These are phyloP conservation scores for Phialophora expanda DNA, from an alignment of 2,329 filamentous ascomycete genomes.

Conservation along the genomic window DNA sequence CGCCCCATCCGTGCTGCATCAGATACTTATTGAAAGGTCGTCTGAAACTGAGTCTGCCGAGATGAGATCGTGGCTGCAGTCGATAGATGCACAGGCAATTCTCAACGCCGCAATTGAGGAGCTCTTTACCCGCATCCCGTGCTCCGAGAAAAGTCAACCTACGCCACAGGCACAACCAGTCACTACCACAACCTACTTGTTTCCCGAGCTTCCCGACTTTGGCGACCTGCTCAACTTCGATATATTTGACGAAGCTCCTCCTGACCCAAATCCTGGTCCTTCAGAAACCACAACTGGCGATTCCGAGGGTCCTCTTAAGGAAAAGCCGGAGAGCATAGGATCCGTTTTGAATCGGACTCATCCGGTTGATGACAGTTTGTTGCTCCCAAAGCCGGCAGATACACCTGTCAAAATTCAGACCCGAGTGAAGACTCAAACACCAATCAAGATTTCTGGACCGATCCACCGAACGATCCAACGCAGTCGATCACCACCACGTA, in stretches of 20 bases:
- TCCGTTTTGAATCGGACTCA: constrained; percentile 9
- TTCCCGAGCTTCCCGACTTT: constrained; percentile 13
- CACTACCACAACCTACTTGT: constrained; percentile 4
- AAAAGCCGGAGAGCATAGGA: constrained; percentile 10
- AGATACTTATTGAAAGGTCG: constrained; percentile 12
- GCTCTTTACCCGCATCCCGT: constrained; percentile 9
- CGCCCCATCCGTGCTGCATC: constrained; percentile 8
- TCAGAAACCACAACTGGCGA: constrained; percentile 2
- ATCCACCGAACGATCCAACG: constrained; percentile 10
- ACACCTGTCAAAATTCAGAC: background rate
- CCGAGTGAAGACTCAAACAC: background rate
- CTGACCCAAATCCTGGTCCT: background rate
- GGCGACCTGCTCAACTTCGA: constrained; percentile 13
- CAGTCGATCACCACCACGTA: constrained; percentile 58
- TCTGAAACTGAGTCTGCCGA: constrained; percentile 4
- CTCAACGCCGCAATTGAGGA: constrained; percentile 11
- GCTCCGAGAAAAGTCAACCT: constrained; percentile 12
- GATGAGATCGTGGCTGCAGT: constrained; percentile 4
- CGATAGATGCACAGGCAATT: constrained; percentile 8
- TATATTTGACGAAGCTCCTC: constrained; percentile 12
- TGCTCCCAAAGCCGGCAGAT: constrained; percentile 2
- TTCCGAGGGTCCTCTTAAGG: background rate
- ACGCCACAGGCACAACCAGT: constrained; percentile 3
- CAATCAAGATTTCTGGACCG: constrained; percentile 10
- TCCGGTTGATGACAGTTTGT: constrained; percentile 5